phyloP scores from a whole-genome alignment of 345 rosid genomes.

The Laguncularia racemosa region DNA sequence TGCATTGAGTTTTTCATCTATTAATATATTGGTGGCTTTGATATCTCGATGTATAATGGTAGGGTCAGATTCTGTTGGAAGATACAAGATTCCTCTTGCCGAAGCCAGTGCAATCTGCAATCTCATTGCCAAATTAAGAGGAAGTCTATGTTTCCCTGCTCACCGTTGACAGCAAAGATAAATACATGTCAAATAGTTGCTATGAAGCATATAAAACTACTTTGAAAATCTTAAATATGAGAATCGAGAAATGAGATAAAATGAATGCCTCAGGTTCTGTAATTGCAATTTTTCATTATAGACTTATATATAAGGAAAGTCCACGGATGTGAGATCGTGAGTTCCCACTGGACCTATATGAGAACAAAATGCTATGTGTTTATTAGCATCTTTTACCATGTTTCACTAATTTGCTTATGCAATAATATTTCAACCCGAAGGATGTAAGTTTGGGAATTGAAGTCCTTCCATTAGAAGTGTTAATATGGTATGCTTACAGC shows the following conservation, averaged over 20 bases:
- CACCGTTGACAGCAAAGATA: background rate
- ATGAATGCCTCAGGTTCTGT: too few relatives aligned
- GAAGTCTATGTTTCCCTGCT: conserved; percentile 44
- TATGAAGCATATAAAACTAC: background rate
- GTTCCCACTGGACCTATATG: too few relatives aligned
- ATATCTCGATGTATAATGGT: conserved; percentile 94
- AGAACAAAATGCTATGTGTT: too few relatives aligned
- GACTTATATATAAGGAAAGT: too few relatives aligned
- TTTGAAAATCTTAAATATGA: background rate
- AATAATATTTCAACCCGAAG: too few relatives aligned
- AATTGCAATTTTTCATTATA: too few relatives aligned
- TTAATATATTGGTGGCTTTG: conserved; percentile 85
- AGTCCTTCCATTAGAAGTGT: too few relatives aligned
- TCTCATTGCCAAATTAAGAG: conserved; percentile 61
- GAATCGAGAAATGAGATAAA: too few relatives aligned
- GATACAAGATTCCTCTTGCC: conserved; percentile 77
- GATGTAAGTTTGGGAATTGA: background rate
- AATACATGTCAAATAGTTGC: conserved; percentile 4
- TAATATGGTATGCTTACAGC: too few relatives aligned
- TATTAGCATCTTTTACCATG: too few relatives aligned
- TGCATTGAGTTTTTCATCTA: conserved; percentile 61
- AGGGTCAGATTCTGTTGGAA: conserved; percentile 92
- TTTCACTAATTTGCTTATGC: too few relatives aligned
- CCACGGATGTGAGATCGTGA: too few relatives aligned
- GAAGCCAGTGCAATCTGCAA: conserved; percentile 67